Evolutionary conservation across 2,329 filamentous ascomycete species (phyloP).

Genomic region (Paecilomyces sp.): DNA sequence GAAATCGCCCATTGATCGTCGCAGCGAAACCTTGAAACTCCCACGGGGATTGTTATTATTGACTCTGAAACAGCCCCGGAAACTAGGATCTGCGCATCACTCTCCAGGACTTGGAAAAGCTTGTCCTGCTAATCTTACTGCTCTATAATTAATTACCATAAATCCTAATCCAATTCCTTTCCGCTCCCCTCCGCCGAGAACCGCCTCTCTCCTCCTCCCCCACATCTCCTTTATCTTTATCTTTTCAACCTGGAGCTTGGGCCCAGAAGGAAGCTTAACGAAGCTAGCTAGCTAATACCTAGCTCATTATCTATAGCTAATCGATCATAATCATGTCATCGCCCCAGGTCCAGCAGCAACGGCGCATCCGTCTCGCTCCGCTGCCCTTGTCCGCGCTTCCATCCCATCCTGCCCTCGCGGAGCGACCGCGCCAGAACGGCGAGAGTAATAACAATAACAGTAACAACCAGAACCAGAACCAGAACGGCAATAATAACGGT

Average conservation of each 20-base stretch:
- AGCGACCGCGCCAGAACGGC: background rate
- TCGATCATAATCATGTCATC: background rate
- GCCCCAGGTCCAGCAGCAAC: background rate
- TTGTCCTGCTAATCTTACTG: background rate
- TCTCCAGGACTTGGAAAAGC: background rate
- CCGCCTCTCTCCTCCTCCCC: background rate
- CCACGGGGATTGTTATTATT: background rate
- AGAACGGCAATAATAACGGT: too few species aligned
- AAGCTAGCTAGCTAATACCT: too few species aligned
- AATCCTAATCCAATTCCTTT: too few species aligned
- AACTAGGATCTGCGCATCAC: background rate
- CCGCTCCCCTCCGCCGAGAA: too few species aligned
- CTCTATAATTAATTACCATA: too few species aligned
- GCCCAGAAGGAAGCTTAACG: background rate
- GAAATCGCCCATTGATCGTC: background rate
- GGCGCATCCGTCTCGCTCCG: slow-evolving; percentile 17
- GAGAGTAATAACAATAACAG: background rate
- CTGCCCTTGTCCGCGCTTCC: slow-evolving; percentile 22
- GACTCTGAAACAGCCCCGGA: background rate
- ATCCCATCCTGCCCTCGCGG: slow-evolving; percentile 18
- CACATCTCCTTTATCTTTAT: background rate
- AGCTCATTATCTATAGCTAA: background rate
- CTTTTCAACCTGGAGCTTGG: too few species aligned
- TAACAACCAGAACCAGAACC: too few species aligned
- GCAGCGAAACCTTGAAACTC: background rate